phyloP scores from a whole-genome alignment of 2,329 filamentous ascomycete genomes.

The Eurotiales sp. region DNA sequence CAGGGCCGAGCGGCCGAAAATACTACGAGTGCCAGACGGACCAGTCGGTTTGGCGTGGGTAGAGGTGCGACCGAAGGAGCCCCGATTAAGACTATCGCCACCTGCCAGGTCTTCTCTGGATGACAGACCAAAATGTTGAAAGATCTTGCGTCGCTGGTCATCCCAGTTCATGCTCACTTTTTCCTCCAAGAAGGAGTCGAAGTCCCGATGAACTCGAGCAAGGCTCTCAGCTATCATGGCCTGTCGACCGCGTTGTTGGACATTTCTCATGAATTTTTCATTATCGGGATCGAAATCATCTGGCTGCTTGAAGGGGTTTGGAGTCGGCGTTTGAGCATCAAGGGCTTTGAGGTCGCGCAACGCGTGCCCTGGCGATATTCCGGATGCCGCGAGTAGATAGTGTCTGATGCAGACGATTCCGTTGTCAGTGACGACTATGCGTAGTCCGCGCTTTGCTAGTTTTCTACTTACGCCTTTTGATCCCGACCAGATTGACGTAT shows the following conservation, averaged over 20 bases:
- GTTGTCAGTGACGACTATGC: background rate
- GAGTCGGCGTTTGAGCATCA: constrained; percentile 60
- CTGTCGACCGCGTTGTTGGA: constrained; percentile 86
- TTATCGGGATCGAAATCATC: constrained; percentile 53
- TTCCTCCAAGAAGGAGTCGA: constrained; percentile 90
- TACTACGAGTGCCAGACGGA: constrained; percentile 45
- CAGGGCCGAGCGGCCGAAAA: constrained; percentile 67
- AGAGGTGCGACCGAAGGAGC: constrained; percentile 50
- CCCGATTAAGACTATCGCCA: constrained; percentile 37
- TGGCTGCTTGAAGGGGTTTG: constrained; percentile 28
- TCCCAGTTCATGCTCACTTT: constrained; percentile 97
- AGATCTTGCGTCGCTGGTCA: constrained; percentile 84
- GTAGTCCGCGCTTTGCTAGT: background rate
- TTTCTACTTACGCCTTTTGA: constrained; percentile 50
- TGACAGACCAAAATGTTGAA: constrained; percentile 88
- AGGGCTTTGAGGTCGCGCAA: constrained; percentile 83
- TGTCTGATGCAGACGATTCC: constrained; percentile 56
- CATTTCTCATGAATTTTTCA: constrained; percentile 72
- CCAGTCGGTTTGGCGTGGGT: constrained; percentile 36
- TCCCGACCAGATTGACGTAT: constrained; percentile 40
- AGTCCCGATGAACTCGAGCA: constrained; percentile 82
- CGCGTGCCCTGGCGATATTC: constrained; percentile 80
- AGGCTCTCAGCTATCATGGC: constrained; percentile 91
- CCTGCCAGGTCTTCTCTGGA: constrained; percentile 42
- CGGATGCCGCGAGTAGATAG: constrained; percentile 88